Evolutionary conservation across 768 basidiomycete genomes (phyloP), one percentile per base, ranked within the genome.

Genomic region (Phylloporus rhodoxanthus): DNA sequence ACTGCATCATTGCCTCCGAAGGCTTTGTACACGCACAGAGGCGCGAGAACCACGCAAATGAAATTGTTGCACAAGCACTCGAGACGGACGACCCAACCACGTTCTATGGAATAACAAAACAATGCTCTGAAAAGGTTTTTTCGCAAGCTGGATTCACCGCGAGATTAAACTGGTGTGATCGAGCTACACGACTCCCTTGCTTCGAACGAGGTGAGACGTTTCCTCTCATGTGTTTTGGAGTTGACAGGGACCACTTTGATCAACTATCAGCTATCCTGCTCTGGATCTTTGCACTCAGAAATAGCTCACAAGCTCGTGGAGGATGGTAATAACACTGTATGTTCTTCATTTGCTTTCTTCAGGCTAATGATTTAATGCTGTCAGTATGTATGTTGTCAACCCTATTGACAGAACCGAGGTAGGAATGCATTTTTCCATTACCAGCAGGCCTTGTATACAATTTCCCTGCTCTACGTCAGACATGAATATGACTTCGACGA

Each of bases 161-260:
- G 85, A 34, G 81, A 87, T 51, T n/a, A n/a, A 75, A 85, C 91
- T n/a, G 85, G 85, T 13, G 86, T 91, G 0, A 67, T 91, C 6
- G 88, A 91, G 62, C 70, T 90, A 8, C 89, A 91, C 52, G 89
- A 91, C 58, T 91, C 89, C 60, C 91, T 90, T 67, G 78, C 87
- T 47, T 74, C 85, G 1, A 85, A 90, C 57, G 87, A 90, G 13
- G 68, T 51, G 32, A n/a, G n/a, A n/a, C n/a, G 17, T 36, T 4
- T 49, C 11, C 21, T 6, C 4, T 5, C 15, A 17, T 15, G 2
- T n/a, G 2, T 21, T 33, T n/a, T 44, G 32, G 13, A 7, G 85
- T 78, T 92, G 28, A 2, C 23, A 23, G 23, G 23, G 23, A 75
- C 91, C 53, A 84, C 79, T n/a, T n/a, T n/a, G n/a, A n/a, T n/a